Percentiles rank a stretch among this genome's conserved stretches.
Conservation (phyloP, 768 basidiomycete genomes). For the Lyophyllum decastes region DNA sequence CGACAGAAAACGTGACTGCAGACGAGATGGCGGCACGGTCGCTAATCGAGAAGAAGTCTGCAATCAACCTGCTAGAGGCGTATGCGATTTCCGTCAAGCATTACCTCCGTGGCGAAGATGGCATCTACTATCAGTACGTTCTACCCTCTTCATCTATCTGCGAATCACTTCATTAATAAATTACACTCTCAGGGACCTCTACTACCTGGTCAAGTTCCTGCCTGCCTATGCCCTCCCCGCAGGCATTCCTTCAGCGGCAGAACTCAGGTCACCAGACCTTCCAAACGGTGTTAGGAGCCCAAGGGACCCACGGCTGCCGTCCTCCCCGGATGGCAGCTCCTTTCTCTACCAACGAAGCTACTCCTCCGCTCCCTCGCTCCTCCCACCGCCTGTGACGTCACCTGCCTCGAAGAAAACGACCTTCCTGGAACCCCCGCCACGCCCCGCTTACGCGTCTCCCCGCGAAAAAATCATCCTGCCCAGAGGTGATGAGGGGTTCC, state of each 20-base stretch:
- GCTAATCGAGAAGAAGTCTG: conserved; percentile 68
- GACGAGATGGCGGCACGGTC: conserved; percentile 43
- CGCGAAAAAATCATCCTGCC: conserved; percentile 36
- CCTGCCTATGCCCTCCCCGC: conserved; percentile 61
- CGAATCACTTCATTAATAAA: background rate
- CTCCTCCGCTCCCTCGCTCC: conserved; percentile 19
- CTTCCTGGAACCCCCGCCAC: background rate
- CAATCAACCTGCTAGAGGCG: conserved; percentile 67
- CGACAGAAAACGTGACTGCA: conserved; percentile 17
- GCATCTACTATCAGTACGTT: conserved; percentile 45
- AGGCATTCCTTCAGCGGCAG: conserved; percentile 42
- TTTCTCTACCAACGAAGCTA: conserved; percentile 24
- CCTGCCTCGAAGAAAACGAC: conserved; percentile 20
- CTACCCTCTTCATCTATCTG: conserved; percentile 20
- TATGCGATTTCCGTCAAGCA: conserved; percentile 69
- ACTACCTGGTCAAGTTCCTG: conserved; percentile 73
- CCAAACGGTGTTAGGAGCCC: conserved; percentile 3
- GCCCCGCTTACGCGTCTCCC: background rate
- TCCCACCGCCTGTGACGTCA: conserved; percentile 27
- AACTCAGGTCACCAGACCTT: conserved; percentile 18
- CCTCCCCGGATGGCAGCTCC: conserved; percentile 12
- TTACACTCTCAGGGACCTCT: conserved; percentile 49
- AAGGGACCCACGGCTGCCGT: conserved; percentile 7
- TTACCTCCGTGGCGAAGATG: conserved; percentile 63
- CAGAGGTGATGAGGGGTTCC: conserved; percentile 42